Percentiles rank a stretch among this genome's conserved stretches.
phyloP scores from a whole-genome alignment of 805 yeast species.

The Hemisphaericaspora nanyangensis region DNA sequence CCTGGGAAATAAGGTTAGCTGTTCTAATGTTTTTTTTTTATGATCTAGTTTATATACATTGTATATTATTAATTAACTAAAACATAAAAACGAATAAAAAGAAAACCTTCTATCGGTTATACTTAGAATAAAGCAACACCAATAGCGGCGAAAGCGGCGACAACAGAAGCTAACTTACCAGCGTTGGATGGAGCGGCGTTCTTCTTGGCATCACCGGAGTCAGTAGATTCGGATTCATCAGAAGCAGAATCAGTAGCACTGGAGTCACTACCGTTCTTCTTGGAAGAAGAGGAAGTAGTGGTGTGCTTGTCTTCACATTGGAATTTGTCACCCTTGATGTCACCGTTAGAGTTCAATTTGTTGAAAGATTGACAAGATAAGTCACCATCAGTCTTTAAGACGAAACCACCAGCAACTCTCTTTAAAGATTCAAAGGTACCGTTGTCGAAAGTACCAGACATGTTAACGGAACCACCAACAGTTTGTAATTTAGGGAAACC shows the following conservation, averaged over 20 bases:
- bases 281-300: conserved; percentile 41
- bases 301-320: conserved; percentile 61
- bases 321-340: conserved; percentile 87
- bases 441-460: conserved; percentile 75
- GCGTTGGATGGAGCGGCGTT: conserved; percentile 23
- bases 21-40: too few relatives aligned
- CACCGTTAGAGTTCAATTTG: conserved; percentile 68
- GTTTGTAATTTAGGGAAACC: conserved; percentile 73
- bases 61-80: neutral
- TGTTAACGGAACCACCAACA: conserved; percentile 84
- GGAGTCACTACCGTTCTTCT: conserved; percentile 28
- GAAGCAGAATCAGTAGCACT: conserved; percentile 17
- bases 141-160: conserved; percentile 33
- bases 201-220: conserved; percentile 17
- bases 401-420: conserved; percentile 90
- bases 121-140: conserved; percentile 31
- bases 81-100: conserved; percentile 6
- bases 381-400: conserved; percentile 68
- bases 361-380: conserved; percentile 80
- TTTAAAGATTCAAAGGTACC: conserved; percentile 71
- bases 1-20: too few relatives aligned
- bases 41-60: too few relatives aligned
- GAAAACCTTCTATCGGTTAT: too few relatives aligned
- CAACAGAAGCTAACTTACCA: conserved; percentile 23
- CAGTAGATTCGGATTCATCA: conserved; percentile 26